phyloP scores from a whole-genome alignment of 2,329 filamentous ascomycete species.

The Basipetospora chlamydospora region DNA sequence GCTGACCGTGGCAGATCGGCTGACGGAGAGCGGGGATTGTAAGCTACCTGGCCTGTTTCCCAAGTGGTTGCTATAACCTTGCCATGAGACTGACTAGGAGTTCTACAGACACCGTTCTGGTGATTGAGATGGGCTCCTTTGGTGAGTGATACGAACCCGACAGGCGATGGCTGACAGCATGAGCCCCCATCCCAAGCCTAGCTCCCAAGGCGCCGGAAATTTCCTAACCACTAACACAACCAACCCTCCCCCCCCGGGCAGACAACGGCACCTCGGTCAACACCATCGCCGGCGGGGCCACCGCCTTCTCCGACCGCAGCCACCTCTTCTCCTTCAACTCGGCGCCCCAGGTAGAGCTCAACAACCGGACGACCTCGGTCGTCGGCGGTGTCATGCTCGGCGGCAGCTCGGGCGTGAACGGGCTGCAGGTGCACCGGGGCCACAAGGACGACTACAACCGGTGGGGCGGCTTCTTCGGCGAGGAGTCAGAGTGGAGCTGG shows the following conservation, averaged over 20 bases:
- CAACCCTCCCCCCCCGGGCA: not conserved
- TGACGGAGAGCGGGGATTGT: slow-evolving; percentile 36
- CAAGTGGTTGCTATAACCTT: not conserved
- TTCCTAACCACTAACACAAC: no score
- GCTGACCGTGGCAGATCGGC: slow-evolving; percentile 40
- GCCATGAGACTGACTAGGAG: not conserved
- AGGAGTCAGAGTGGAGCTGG: slow-evolving; percentile 9
- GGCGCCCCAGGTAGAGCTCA: slow-evolving; percentile 8
- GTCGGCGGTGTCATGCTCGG: slow-evolving; percentile 13
- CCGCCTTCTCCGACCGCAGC: slow-evolving; percentile 3
- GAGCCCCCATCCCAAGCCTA: no score
- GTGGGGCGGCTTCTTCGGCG: slow-evolving; percentile 15
- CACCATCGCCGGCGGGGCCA: slow-evolving; percentile 2
- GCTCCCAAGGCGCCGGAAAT: no score
- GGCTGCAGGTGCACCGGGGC: slow-evolving; percentile 18
- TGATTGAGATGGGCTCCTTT: slow-evolving; percentile 9
- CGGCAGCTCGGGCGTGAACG: slow-evolving; percentile 22
- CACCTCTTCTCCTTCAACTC: slow-evolving; percentile 10
- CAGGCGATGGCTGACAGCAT: slow-evolving; percentile 8
- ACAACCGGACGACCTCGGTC: slow-evolving; percentile 6
- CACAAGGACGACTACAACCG: slow-evolving; percentile 15
- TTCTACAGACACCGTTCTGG: slow-evolving; percentile 9
- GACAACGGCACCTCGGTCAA: slow-evolving; percentile 2
- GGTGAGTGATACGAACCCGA: slow-evolving; percentile 14
- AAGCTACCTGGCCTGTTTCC: not conserved